phyloP scores from a whole-genome alignment of 108 stramenopile species.

The Conticribra weissflogii region DNA sequence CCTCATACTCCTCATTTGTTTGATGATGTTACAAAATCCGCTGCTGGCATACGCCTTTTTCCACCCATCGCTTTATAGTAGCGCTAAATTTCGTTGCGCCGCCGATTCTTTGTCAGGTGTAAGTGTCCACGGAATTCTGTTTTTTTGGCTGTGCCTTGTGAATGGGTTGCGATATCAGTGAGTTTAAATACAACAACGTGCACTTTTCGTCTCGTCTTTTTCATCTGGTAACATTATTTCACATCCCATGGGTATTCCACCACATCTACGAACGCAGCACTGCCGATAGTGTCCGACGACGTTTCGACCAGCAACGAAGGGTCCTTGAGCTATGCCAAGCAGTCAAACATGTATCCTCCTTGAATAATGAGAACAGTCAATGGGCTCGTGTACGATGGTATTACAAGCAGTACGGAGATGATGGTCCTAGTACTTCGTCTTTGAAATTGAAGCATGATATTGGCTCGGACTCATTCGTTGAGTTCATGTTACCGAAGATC shows the following conservation, averaged over 20 bases:
- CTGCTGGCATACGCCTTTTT: slow-evolving; percentile 60
- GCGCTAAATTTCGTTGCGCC: slow-evolving; percentile 43
- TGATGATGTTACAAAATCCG: slow-evolving; percentile 78
- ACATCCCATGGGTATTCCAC: not conserved
- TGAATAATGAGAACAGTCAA: slow-evolving; percentile 36
- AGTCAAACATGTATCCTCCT: slow-evolving; percentile 54
- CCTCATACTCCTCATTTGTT: slow-evolving; percentile 58
- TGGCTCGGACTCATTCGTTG: slow-evolving; percentile 62
- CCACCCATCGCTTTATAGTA: slow-evolving; percentile 49
- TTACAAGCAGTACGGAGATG: slow-evolving; percentile 72
- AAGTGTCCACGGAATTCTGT: slow-evolving; percentile 72
- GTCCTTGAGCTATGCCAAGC: slow-evolving; percentile 65
- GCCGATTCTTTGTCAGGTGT: slow-evolving; percentile 71
- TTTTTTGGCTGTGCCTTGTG: slow-evolving; percentile 76
- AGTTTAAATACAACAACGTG: slow-evolving; percentile 13
- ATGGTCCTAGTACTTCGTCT: slow-evolving; percentile 35
- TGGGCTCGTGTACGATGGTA: slow-evolving; percentile 49
- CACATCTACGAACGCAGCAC: slow-evolving; percentile 37
- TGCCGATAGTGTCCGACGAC: slow-evolving; percentile 50
- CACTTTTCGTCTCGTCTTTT: too few relatives aligned
- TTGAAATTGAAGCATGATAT: slow-evolving; percentile 72
- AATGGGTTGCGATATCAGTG: slow-evolving; percentile 80
- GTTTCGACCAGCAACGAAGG: slow-evolving; percentile 70
- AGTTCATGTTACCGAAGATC: slow-evolving; percentile 77
- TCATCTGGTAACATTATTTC: too few relatives aligned